Evolutionary conservation across 2,329 filamentous ascomycete species (phyloP).

Genomic region (Nannizziopsis arthrosporioides): DNA sequence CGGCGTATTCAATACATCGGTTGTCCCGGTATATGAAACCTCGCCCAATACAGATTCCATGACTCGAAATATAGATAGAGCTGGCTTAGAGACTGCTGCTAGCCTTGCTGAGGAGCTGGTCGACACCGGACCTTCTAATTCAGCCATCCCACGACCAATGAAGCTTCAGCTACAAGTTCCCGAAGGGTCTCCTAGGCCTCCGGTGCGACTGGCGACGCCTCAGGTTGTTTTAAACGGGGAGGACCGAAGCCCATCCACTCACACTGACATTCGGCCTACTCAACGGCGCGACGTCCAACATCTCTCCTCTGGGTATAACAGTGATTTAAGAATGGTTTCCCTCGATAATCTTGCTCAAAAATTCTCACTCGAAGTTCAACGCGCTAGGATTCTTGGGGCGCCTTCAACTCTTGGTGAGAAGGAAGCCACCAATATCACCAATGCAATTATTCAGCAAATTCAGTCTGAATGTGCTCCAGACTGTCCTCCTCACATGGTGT

Average conservation of each 20-base stretch:
- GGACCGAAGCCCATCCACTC: neutral
- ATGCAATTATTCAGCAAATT: conserved; percentile 24
- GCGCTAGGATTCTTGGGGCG: conserved; percentile 23
- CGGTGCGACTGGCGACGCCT: conserved; percentile 35
- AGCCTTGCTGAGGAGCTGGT: conserved; percentile 6
- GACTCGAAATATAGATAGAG: neutral
- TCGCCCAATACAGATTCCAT: neutral
- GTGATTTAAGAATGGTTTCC: conserved; percentile 6
- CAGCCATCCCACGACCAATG: conserved; percentile 22
- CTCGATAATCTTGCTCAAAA: conserved; percentile 25
- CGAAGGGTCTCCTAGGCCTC: conserved; percentile 26
- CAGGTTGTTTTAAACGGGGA: conserved; percentile 20
- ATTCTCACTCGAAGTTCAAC: conserved; percentile 25
- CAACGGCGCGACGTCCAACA: neutral
- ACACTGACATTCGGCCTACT: neutral
- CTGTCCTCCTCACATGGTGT: conserved; percentile 18
- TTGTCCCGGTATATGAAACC: neutral
- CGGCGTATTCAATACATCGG: neutral
- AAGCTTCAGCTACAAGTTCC: conserved; percentile 36
- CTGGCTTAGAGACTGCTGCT: conserved; percentile 14
- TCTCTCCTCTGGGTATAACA: neutral
- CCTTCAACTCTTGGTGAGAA: conserved; percentile 20
- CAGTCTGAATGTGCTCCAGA: conserved; percentile 21
- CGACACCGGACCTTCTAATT: conserved; percentile 13
- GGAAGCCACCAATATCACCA: conserved; percentile 26